Base-by-base conservation (phyloP, 208 protist genomes). In the Trypanosoma avium region DNA sequence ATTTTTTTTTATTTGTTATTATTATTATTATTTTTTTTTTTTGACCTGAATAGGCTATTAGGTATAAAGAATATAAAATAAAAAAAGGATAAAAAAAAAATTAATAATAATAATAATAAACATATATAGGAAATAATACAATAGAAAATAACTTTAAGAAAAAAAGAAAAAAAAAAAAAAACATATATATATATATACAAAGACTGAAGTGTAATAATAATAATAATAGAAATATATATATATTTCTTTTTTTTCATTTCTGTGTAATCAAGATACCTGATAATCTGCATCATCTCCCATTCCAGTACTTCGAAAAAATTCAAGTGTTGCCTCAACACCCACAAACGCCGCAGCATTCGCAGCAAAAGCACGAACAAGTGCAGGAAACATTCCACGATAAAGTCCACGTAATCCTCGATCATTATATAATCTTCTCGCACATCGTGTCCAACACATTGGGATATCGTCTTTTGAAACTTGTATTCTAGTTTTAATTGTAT, bases 401-500 rank as follows among this genome's bases (percentile, higher is more conserved):
- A 73, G 46, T 7, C 67, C 67, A 5, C 17, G 19, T 36, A 66
- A 49, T 3, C 67, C 67, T 32, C 47, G 49, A n/a, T 21, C 27
- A n/a, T 49, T 62, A 19, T 65, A 71, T 5, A 71, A 36, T 19
- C 21, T 8, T 48, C 66, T 47, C 10, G 66, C 66, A 36, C 57
- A 63, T 19, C 59, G 66, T 52, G 59, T 57, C 66, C 57, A 71
- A 10, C 30, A 45, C 47, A 60, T 32, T 24, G 29, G 19, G 24
- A 67, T 52, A 2, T 43, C 50, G 12, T 46, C n/a, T 30, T 62
- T 66, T 26, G 59, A 26, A 15, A 76, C 63, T 71, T 97, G 92
- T 61, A 95, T 69, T 27, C 82, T 73, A 33, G 92, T 88, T 78
- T 97, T 95, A 2, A 95, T 78, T 0, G 92, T 95, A 67, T 97